Base-by-base conservation (phyloP, 805 yeast genomes). In the Lachancea lanzarotensis region DNA sequence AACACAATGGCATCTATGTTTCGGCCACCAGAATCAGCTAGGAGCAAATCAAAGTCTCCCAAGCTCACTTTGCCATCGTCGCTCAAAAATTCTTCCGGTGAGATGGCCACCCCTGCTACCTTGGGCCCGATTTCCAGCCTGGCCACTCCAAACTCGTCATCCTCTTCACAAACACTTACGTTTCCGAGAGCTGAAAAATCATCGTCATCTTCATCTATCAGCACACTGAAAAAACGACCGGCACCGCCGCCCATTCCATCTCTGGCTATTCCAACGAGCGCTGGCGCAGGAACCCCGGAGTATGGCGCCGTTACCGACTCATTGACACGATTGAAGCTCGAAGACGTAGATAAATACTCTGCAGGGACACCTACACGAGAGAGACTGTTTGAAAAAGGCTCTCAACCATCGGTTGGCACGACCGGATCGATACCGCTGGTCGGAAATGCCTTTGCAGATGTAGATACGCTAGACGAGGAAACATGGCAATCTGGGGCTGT, bases 401-500 rank as follows among this genome's bases (percentile, higher is more conserved):
- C 32, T n/a, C 26, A 26, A 27, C 11, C 17, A n/a, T n/a, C 31
- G 30, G 22, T n/a, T 16, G 13, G 19, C 16, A 10, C 15, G 25
- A 8, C 36, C n/a, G 37, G 22, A 8, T 17, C 31, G 31, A 15
- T 36, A 8, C 19, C 35, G 19, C 31, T 33, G 13, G 40, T 42
- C 27, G 26, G 31, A 9, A 20, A 33, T 3, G 12, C 31, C 9
- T 13, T 49, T 22, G 68, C 59, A 44, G 78, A 72, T 45, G 72
- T 80, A 18, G 75, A 73, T 40, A 77, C 78, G 31, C 61, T 87
- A 38, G 82, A 81, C 22, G 88, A 84, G 40, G 78, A 76, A 13
- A 88, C 81, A 42, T 90, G 97, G 96, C 75, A 78, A 51, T 54
- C 63, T 3, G 68, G 81, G 1, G 50, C 51, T 34, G 72, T 76